These are phyloP conservation scores for Gloeophyllum trabeum DNA, from an alignment of 768 basidiomycete genomes.

Conservation along the genomic window DNA sequence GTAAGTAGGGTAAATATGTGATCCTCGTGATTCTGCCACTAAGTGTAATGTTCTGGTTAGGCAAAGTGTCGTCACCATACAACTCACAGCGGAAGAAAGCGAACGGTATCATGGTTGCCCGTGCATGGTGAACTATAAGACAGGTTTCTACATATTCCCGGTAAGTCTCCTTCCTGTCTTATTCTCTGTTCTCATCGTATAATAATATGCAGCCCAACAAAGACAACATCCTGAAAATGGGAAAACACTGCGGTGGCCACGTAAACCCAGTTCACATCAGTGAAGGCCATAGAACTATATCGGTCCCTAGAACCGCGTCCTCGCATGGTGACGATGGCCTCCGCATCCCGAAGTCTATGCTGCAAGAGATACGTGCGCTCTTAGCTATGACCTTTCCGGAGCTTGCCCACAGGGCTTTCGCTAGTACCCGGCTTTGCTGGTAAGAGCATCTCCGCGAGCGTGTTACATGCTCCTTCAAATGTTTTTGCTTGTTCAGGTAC, in stretches of 20 bases:
- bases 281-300: constrained; percentile 33
- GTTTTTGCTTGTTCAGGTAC: too few species aligned
- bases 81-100: constrained; percentile 62
- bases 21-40: too few species aligned
- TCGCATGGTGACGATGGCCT: constrained; percentile 46
- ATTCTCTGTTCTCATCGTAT: background rate
- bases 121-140: constrained; percentile 57
- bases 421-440: constrained; percentile 80
- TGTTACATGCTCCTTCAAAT: too few species aligned
- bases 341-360: constrained; percentile 49
- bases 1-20: constrained; percentile 38
- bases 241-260: constrained; percentile 66
- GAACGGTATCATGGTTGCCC: constrained; percentile 47
- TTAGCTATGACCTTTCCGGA: constrained; percentile 64
- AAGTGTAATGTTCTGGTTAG: constrained; percentile 24
- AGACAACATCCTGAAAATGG: constrained; percentile 65
- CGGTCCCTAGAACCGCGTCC: constrained; percentile 65
- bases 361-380: constrained; percentile 36
- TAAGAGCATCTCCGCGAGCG: too few species aligned
- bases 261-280: constrained; percentile 23
- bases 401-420: constrained; percentile 62
- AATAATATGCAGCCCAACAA: constrained; percentile 43
- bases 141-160: constrained; percentile 79
- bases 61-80: constrained; percentile 66
- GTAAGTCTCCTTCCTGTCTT: constrained; percentile 30